A percentile compares a stretch with the other conserved stretches of the same genome.
Conservation (phyloP, 1,139 yeast genomes). For the Waltiozyma sp. region DNA sequence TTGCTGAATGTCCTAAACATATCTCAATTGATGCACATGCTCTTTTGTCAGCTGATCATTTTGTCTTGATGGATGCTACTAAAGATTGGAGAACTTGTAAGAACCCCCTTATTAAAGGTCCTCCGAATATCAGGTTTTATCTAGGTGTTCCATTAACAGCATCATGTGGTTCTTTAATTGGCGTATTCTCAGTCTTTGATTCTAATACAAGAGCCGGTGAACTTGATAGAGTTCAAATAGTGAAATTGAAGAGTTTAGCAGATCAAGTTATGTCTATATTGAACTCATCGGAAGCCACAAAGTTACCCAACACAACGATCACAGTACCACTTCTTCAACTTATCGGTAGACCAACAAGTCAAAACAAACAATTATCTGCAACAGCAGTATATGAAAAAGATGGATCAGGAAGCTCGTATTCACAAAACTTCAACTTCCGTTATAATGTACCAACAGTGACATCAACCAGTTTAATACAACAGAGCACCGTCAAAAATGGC, state of each 20-base stretch:
- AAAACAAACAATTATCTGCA: conserved; percentile 21
- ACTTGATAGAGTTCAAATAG: conserved; percentile 27
- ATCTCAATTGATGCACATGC: conserved; percentile 60
- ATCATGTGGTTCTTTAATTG: conserved; percentile 33
- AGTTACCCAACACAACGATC: background rate
- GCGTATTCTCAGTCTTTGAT: conserved; percentile 53
- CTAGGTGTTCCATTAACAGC: conserved; percentile 46
- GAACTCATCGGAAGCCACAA: conserved; percentile 21
- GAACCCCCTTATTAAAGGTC: conserved; percentile 53
- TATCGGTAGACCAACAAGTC: conserved; percentile 45
- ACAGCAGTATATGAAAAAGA: conserved; percentile 45
- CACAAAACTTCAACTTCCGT: conserved; percentile 34
- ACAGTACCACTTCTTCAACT: conserved; percentile 17
- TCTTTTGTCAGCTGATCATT: conserved; percentile 42
- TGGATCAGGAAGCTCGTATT: conserved; percentile 50
- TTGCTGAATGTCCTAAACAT: conserved; percentile 39
- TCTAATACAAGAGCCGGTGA: conserved; percentile 28
- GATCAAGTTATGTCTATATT: conserved; percentile 34
- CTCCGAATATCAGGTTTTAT: conserved; percentile 49
- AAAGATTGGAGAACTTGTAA: conserved; percentile 55
- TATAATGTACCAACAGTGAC: conserved; percentile 24
- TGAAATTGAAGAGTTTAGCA: conserved; percentile 28
- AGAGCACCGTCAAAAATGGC: conserved; percentile 3
- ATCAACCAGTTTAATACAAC: background rate
- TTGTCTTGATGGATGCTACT: conserved; percentile 46